These are phyloP conservation scores for Arthrinium phaeospermum DNA, from an alignment of 2,329 filamentous ascomycete genomes.

Conservation along the genomic window DNA sequence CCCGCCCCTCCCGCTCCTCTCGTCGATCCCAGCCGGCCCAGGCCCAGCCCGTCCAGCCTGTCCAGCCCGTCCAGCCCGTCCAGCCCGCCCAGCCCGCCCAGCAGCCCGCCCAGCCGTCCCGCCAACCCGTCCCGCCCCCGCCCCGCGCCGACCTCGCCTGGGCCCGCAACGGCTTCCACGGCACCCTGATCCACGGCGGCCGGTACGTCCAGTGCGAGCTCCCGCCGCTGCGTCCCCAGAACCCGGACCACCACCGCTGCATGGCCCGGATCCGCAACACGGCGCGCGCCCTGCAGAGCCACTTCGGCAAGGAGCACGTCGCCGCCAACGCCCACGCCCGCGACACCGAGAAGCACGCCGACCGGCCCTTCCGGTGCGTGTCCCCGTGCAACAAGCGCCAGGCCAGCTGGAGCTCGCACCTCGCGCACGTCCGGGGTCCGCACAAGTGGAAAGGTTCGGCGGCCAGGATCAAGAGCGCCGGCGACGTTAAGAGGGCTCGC, in stretches of 20 bases:
- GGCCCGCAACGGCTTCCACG: neutral
- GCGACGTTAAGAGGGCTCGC: neutral
- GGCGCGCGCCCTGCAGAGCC: neutral
- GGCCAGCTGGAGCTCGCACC: neutral
- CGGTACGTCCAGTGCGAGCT: neutral
- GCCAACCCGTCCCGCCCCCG: no score
- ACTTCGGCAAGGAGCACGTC: neutral
- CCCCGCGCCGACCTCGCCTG: neutral
- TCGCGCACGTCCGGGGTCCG: neutral
- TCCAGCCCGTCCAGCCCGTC: no score
- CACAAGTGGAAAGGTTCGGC: neutral
- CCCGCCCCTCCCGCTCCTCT: no score
- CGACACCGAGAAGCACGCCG: neutral
- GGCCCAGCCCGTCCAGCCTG: no score
- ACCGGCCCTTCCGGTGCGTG: no score
- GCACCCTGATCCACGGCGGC: neutral
- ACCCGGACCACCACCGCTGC: neutral
- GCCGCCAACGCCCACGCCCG: neutral
- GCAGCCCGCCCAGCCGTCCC: no score
- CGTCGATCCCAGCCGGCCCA: no score
- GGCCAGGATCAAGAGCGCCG: neutral
- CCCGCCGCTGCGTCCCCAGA: no score
- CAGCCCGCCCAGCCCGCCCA: no score
- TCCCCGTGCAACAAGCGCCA: no score
- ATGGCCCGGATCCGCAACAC: neutral